Base-by-base conservation (phyloP, 352 stramenopile genomes). In the Globisporangium alternatum region DNA sequence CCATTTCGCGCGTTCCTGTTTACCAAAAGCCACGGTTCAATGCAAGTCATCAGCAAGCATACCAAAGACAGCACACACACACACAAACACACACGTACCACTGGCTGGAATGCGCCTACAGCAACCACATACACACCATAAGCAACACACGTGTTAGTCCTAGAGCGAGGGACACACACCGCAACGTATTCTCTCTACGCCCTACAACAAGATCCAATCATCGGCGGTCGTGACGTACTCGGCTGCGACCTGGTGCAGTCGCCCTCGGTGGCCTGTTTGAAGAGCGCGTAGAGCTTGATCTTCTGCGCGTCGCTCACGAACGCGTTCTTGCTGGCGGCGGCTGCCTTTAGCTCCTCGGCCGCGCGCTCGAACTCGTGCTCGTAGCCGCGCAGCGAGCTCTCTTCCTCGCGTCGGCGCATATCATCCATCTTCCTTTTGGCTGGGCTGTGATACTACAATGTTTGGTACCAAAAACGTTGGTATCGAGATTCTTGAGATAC, bases 241-340 rank as follows among this genome's bases (percentile, higher is more conserved):
- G 87, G 78, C 31, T 79, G 72, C 25, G 77, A 30, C 37, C 75
- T 82, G 51, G 19, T 25, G 69, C 83, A 90, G 66, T 95, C 81
- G 39, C 87, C 80, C 19, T 74, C 65, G 28, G 76, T 91, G 28
- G 78, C 79, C 67, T 96, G 86, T 62, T 94, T 95, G 74, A 83
- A 95, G 33, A 93, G 76, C 57, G 66, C 75, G 65, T 94, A 95
- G 43, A 93, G 65, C 62, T 78, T 72, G 66, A 93, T 77, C 74
- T 93, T 93, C 57, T 91, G 79, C 48, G 79, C 57, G 60, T 96
- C 80, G 45, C 66, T 87, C 13, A 87, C 64, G 13, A 60, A 64
- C 47, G 87, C 65, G 31, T 65, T 54, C 7, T 61, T 59, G 15
- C 51, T 44, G 21, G 66, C 49, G n/a, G 58, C 75, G 28, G 69